Evolutionary conservation across 768 basidiomycete species (phyloP).

Genomic region (Auriscalpium orientale): DNA sequence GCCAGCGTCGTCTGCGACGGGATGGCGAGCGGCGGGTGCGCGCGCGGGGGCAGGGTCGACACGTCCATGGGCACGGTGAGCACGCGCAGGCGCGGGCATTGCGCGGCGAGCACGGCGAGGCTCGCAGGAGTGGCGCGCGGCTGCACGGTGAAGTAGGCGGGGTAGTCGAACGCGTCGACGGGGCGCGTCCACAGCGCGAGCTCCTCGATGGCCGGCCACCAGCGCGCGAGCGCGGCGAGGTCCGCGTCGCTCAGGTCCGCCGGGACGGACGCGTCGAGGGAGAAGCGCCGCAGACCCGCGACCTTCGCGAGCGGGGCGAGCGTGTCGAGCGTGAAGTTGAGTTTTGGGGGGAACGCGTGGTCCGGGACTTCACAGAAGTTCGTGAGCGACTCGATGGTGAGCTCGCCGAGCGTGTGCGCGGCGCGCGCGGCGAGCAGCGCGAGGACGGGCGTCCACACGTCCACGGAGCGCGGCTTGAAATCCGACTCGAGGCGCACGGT

Average conservation of each 20-base stretch:
- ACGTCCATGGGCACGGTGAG: conserved; percentile 19
- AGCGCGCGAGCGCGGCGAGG: conserved; percentile 17
- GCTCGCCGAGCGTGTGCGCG: conserved; percentile 5
- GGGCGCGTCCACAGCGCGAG: conserved; percentile 20
- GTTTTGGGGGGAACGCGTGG: conserved; percentile 11
- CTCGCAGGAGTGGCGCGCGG: conserved; percentile 18
- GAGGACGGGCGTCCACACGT: conserved; percentile 13
- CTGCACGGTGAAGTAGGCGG: conserved; percentile 13
- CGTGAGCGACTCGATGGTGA: conserved; percentile 11
- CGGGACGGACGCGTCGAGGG: conserved; percentile 18
- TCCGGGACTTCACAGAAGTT: conserved; percentile 15
- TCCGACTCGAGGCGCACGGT: conserved; percentile 14
- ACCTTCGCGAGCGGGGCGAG: conserved; percentile 21
- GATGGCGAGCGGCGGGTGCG: background rate
- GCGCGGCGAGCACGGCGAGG: conserved; percentile 16
- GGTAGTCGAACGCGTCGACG: conserved; percentile 12
- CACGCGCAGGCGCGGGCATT: conserved; percentile 16
- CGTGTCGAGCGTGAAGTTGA: conserved; percentile 17
- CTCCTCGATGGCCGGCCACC: conserved; percentile 23
- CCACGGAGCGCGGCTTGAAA: conserved; percentile 13
- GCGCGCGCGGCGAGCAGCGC: conserved; percentile 9
- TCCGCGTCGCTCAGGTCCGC: conserved; percentile 21
- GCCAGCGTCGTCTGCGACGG: conserved; percentile 12
- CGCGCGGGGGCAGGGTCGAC: background rate
- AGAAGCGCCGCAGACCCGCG: conserved; percentile 18